Evolutionary conservation across 805 yeast genomes (phyloP), one percentile per base, ranked within the genome.

Genomic region (Sugiyamaella floridensis): DNA sequence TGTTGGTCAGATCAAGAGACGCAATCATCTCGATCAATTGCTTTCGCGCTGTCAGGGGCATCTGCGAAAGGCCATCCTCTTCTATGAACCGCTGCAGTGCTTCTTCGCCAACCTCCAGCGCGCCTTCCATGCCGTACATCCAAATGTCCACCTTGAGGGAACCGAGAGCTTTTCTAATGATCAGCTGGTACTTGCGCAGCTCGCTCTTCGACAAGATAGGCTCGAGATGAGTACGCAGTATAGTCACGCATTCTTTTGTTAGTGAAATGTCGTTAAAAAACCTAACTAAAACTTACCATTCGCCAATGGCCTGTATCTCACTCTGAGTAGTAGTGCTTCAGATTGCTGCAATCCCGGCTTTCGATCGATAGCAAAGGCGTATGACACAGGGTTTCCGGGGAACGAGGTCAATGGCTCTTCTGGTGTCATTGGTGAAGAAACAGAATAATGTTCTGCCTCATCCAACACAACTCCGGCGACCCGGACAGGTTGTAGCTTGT

Each of bases 371-470:
- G 75, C 72, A 67, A 79, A 87, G 53, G 84, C 80, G 46, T 75
- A 77, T 2, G 80, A 76, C 0, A 82, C 80, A 0, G 89, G 85
- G 55, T 86, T 90, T n/a, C 83, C 89, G 6, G 79, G 78, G 61
- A 78, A 80, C 0, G 86, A 83, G 18, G 85, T 67, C 2, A 55
- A 52, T 4, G 58, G 53, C n/a, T 55, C 50, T 37, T 45, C 50
- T 2, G 55, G 47, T 0, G 52, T 58, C 12, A 66, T 40, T 0
- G 77, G 62, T 1, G 74, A 54, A 45, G 64, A 22, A 40, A 69
- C 75, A 54, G 54, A 57, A 55, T 63, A 75, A 18, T 64, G 58
- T 2, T 64, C 67, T 20, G 66, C 63, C 1, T 74, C 69, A 1
- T 58, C 54, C 46, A 82, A 69, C 2, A 67, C 64, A 18, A 79